Evolutionary conservation across 1,284 basidiomycete genomes (phyloP).

Genomic region (Sanghuangporus sanghuang): DNA sequence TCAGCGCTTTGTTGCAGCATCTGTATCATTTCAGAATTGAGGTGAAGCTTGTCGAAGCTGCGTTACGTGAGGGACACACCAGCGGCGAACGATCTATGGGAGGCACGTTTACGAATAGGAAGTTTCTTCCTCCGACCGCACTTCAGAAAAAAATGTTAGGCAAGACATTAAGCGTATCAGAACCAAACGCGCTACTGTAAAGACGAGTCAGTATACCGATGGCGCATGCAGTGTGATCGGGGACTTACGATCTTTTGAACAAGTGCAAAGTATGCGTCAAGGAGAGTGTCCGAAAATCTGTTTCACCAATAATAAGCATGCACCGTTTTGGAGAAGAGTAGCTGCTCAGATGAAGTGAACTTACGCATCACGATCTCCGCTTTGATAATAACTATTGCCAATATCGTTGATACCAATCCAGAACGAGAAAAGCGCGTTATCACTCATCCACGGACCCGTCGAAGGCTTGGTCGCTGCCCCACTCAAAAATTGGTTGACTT

Average conservation of each 20-base stretch:
- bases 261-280: conserved; percentile 48
- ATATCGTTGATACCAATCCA: conserved; percentile 64
- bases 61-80: conserved; percentile 28
- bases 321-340: background rate
- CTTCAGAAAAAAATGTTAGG: conserved; percentile 22
- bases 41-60: background rate
- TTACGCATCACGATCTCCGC: conserved; percentile 44
- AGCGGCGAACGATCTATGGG: conserved; percentile 49
- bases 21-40: conserved; percentile 25
- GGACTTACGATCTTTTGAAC: conserved; percentile 48
- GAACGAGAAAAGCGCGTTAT: conserved; percentile 49
- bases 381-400: conserved; percentile 43
- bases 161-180: conserved; percentile 21
- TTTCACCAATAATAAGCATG: background rate
- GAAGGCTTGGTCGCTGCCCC: conserved; percentile 39
- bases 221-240: background rate
- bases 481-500: conserved; percentile 47
- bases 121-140: conserved; percentile 48
- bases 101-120: conserved; percentile 57
- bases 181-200: background rate
- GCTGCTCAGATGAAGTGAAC: conserved; percentile 21
- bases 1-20: conserved; percentile 42
- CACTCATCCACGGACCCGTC: conserved; percentile 45
- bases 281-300: conserved; percentile 45
- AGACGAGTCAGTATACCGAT: background rate